Evolutionary conservation across 2,329 filamentous ascomycete species (phyloP).

Genomic region (Dothidotthia symphoricarpi): DNA sequence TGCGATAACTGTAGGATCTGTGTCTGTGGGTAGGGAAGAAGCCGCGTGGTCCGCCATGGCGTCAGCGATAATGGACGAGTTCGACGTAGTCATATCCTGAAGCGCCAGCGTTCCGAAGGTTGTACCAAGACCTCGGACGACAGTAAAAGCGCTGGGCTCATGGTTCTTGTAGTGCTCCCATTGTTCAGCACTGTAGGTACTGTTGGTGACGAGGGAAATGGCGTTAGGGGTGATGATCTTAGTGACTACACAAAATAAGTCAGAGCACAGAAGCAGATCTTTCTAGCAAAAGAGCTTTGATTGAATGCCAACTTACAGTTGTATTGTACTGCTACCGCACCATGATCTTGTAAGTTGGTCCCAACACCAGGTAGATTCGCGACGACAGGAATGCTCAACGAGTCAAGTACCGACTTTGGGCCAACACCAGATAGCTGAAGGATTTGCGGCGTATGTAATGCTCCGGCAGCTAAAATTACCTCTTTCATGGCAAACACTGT

Average conservation of each 20-base stretch:
- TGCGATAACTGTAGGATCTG: neutral
- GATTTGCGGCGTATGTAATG: constrained; percentile 60
- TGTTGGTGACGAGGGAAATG: constrained; percentile 18
- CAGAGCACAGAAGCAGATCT: neutral
- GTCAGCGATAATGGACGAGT: too few species aligned
- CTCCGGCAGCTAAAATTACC: constrained; percentile 59
- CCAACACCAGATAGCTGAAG: constrained; percentile 64
- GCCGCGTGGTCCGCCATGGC: too few species aligned
- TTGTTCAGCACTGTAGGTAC: constrained; percentile 31
- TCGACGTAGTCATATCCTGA: too few species aligned
- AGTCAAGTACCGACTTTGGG: constrained; percentile 4
- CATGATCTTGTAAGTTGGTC: constrained; percentile 30
- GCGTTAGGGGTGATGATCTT: constrained; percentile 17
- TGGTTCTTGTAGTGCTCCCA: constrained; percentile 24
- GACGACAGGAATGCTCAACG: constrained; percentile 13
- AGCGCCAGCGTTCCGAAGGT: too few species aligned
- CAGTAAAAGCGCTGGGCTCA: constrained; percentile 22
- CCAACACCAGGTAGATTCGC: constrained; percentile 29
- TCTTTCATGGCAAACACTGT: constrained; percentile 41
- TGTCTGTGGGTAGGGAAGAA: neutral
- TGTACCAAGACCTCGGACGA: too few species aligned
- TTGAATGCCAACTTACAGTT: constrained; percentile 13
- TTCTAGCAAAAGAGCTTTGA: too few species aligned
- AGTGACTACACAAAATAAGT: constrained; percentile 3
- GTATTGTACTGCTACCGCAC: constrained; percentile 18